Conservation (phyloP, 306 rosid species). For the Quercus berberidifolia region DNA sequence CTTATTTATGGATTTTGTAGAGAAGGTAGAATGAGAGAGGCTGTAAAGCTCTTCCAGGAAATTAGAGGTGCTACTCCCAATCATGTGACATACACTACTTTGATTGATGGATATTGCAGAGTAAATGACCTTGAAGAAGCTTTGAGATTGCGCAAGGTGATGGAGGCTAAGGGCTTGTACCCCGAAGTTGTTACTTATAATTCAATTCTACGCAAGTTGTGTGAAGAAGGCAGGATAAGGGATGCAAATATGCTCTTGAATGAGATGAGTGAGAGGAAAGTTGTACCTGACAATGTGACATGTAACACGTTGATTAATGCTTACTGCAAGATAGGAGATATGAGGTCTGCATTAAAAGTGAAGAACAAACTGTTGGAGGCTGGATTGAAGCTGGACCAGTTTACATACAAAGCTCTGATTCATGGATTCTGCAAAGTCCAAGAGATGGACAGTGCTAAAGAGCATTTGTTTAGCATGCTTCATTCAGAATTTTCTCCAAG, state of each 20-base stretch:
- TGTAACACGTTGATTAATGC: conserved; percentile 91
- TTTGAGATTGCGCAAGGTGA: conserved; percentile 50
- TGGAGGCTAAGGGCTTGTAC: conserved; percentile 68
- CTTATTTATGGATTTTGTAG: conserved; percentile 73
- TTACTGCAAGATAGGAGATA: conserved; percentile 76
- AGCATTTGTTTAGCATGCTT: conserved; percentile 60
- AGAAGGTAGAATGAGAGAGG: conserved; percentile 90
- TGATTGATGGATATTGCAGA: conserved; percentile 81
- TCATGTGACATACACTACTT: conserved; percentile 73
- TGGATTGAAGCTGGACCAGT: conserved; percentile 67
- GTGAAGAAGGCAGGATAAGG: conserved; percentile 76
- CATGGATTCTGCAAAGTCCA: conserved; percentile 68
- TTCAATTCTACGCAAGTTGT: conserved; percentile 70
- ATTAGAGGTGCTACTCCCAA: conserved; percentile 59
- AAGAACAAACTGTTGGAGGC: conserved; percentile 72
- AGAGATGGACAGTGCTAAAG: conserved; percentile 62
- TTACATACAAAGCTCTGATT: conserved; percentile 75
- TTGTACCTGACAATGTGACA: conserved; percentile 77
- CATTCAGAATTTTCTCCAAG: conserved; percentile 62
- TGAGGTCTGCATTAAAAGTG: conserved; percentile 72
- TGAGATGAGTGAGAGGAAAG: conserved; percentile 74
- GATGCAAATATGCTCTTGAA: conserved; percentile 75
- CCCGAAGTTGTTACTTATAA: conserved; percentile 80
- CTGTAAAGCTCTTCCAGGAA: conserved; percentile 65
- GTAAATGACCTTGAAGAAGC: conserved; percentile 67